These are phyloP conservation scores for Trichophyton rubrum DNA, from an alignment of 2,329 filamentous ascomycete genomes.

Conservation along the genomic window DNA sequence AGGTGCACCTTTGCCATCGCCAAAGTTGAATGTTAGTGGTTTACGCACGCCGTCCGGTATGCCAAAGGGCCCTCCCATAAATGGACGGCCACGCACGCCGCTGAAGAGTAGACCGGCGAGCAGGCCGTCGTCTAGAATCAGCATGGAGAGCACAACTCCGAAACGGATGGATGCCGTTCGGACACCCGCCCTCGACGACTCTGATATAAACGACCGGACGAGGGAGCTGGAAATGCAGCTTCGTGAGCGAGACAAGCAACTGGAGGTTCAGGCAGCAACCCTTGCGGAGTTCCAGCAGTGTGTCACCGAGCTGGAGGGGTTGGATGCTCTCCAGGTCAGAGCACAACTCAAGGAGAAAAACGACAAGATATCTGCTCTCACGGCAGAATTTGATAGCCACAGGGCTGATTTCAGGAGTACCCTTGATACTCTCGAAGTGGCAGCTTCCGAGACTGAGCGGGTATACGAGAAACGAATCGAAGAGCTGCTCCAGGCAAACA, in stretches of 20 bases:
- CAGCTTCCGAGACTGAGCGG: constrained; percentile 82
- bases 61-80: constrained; percentile 18
- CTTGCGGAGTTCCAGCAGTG: constrained; percentile 83
- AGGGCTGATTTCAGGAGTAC: constrained; percentile 93
- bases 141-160: constrained; percentile 27
- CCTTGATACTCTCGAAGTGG: constrained; percentile 90
- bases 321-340: constrained; percentile 64
- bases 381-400: constrained; percentile 86
- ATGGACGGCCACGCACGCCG: constrained; percentile 32
- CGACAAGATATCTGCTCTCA: constrained; percentile 87
- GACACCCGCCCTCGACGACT: constrained; percentile 13
- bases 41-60: constrained; percentile 44
- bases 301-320: constrained; percentile 69
- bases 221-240: constrained; percentile 60
- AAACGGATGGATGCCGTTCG: constrained; percentile 22
- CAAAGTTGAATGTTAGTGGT: constrained; percentile 43
- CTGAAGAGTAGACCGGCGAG: constrained; percentile 26
- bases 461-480: constrained; percentile 63
- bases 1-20: constrained; percentile 29
- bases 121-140: constrained; percentile 29
- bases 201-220: constrained; percentile 46
- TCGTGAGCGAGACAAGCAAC: constrained; percentile 69
- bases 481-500: constrained; percentile 62
- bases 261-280: constrained; percentile 75
- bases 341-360: constrained; percentile 87